Conservation (phyloP, 2,329 filamentous ascomycete species). For the Cladobotryum mycophilum region DNA sequence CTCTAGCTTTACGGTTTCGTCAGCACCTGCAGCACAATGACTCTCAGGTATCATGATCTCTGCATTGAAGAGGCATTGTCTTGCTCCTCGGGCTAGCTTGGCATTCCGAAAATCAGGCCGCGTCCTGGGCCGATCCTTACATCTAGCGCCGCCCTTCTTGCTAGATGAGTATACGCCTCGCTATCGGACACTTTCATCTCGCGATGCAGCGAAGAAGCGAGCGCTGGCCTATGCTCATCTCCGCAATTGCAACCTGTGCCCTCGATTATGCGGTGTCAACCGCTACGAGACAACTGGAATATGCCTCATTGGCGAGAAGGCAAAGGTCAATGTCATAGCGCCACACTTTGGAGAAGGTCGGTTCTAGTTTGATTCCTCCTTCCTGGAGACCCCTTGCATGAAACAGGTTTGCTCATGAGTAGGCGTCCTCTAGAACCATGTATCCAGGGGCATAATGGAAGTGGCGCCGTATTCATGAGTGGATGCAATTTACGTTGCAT, state of each 20-base stretch:
- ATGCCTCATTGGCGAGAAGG: slow-evolving; percentile 69
- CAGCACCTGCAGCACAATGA: neutral
- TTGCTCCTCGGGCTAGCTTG: slow-evolving; percentile 1
- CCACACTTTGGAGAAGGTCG: slow-evolving; percentile 74
- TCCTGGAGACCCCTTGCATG: neutral
- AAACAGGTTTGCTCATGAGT: slow-evolving; percentile 4
- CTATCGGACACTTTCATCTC: slow-evolving; percentile 61
- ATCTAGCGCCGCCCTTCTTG: slow-evolving; percentile 60
- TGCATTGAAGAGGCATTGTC: slow-evolving; percentile 9
- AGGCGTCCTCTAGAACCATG: slow-evolving; percentile 56
- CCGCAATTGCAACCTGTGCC: slow-evolving; percentile 74
- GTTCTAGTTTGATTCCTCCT: slow-evolving; percentile 16
- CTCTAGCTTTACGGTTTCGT: neutral
- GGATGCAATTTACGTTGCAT: slow-evolving; percentile 69
- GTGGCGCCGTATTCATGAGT: slow-evolving; percentile 74
- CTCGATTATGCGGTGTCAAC: slow-evolving; percentile 70
- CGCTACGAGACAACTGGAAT: slow-evolving; percentile 72
- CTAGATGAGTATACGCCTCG: slow-evolving; percentile 68
- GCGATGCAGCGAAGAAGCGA: slow-evolving; percentile 67
- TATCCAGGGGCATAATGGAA: slow-evolving; percentile 75
- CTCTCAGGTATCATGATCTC: slow-evolving; percentile 2
- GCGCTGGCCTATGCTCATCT: slow-evolving; percentile 69
- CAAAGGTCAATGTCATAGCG: slow-evolving; percentile 77
- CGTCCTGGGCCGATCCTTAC: slow-evolving; percentile 28
- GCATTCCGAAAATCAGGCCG: neutral